These are phyloP conservation scores for Mallotus repandus DNA, from an alignment of 441 rosid genomes.

Conservation along the genomic window DNA sequence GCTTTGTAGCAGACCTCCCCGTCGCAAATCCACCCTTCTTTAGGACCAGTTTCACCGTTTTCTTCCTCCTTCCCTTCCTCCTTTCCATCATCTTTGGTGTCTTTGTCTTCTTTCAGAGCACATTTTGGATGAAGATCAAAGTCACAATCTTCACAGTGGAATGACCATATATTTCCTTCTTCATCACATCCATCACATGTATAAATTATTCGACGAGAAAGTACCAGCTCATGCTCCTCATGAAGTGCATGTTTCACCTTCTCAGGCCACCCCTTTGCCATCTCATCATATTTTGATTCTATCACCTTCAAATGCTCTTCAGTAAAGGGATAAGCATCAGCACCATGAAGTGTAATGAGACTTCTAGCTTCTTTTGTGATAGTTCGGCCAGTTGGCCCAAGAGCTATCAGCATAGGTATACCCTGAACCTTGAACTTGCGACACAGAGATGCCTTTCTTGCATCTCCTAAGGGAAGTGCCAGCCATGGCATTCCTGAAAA, in stretches of 20 bases:
- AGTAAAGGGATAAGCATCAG: too few species aligned
- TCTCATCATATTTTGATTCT: constrained; percentile 31
- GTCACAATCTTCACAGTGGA: constrained; percentile 55
- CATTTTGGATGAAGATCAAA: constrained; percentile 75
- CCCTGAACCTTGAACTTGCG: constrained; percentile 62
- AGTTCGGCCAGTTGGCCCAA: constrained; percentile 63
- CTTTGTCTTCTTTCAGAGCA: constrained; percentile 38
- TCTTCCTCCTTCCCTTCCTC: constrained; percentile 21
- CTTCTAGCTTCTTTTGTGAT: constrained; percentile 53
- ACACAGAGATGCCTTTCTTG: too few species aligned
- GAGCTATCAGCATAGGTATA: constrained; percentile 59
- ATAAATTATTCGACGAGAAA: constrained; percentile 32
- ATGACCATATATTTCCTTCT: constrained; percentile 51
- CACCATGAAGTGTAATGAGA: constrained; percentile 36
- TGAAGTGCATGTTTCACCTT: constrained; percentile 57
- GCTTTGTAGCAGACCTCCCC: too few species aligned
- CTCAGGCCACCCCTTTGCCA: constrained; percentile 70
- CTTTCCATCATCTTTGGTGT: constrained; percentile 21
- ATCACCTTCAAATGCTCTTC: too few species aligned
- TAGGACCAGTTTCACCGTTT: constrained; percentile 10
- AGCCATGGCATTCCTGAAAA: too few species aligned
- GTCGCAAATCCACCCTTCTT: constrained; percentile 38
- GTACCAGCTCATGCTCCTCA: constrained; percentile 61
- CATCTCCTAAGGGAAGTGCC: too few species aligned
- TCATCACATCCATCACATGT: constrained; percentile 47